phyloP scores from a whole-genome alignment of 495 filamentous ascomycete genomes.

The Neurospora sp. region DNA sequence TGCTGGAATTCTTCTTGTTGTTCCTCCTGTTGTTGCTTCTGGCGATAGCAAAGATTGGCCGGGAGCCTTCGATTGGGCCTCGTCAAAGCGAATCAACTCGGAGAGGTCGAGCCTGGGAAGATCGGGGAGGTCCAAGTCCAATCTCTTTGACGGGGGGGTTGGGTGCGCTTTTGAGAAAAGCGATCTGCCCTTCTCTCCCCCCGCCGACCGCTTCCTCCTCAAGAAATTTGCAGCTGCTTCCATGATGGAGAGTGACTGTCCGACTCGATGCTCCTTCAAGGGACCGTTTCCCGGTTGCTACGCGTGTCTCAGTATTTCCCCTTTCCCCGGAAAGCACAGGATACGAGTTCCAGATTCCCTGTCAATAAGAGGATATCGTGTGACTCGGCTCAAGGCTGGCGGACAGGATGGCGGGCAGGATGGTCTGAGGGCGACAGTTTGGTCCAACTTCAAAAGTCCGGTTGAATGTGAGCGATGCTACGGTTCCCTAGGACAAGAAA shows the following conservation, averaged over 20 bases:
- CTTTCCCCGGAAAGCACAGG: conserved; percentile 6
- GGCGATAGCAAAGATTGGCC: background rate
- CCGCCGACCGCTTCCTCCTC: background rate
- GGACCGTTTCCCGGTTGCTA: background rate
- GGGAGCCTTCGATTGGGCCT: background rate
- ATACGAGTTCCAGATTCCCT: background rate
- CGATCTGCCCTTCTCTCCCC: conserved; percentile 15
- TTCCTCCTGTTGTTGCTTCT: background rate
- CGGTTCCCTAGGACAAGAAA: background rate
- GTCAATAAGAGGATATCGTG: background rate
- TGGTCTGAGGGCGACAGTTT: background rate
- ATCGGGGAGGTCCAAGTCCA: background rate
- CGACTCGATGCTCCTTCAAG: background rate
- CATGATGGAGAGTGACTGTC: conserved; percentile 11
- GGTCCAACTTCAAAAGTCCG: background rate
- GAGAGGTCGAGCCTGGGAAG: background rate
- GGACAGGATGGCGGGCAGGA: background rate
- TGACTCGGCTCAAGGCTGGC: background rate
- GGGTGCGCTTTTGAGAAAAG: conserved; percentile 28
- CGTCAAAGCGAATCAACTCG: background rate
- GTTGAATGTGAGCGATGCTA: background rate
- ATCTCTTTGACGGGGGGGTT: conserved; percentile 14
- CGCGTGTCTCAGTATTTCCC: conserved; percentile 3
- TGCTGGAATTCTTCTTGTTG: background rate
- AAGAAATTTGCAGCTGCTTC: conserved; percentile 2